These are phyloP conservation scores for Penicillium hesseltinei DNA, from an alignment of 2,329 filamentous ascomycete species.

Conservation along the genomic window DNA sequence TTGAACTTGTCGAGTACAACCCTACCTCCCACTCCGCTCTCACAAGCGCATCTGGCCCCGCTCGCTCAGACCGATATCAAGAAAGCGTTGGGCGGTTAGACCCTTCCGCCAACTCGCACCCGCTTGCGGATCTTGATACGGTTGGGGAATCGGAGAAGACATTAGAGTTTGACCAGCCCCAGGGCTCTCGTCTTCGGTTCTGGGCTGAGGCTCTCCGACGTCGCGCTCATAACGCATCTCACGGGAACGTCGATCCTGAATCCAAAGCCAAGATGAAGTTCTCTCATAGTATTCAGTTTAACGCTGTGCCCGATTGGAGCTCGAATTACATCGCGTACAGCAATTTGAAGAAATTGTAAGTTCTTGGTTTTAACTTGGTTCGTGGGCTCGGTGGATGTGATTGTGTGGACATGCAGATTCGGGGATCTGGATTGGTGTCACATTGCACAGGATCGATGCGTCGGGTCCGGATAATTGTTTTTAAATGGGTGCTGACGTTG, in stretches of 20 bases:
- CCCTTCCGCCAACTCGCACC: slow-evolving; percentile 13
- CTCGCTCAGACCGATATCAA: slow-evolving; percentile 5
- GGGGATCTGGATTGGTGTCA: slow-evolving; percentile 15
- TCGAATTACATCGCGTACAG: slow-evolving; percentile 97
- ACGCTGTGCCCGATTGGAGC: slow-evolving; percentile 99
- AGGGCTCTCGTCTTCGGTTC: slow-evolving; percentile 27
- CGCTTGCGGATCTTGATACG: slow-evolving; percentile 9
- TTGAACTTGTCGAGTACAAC: slow-evolving; percentile 35
- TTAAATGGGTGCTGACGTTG: slow-evolving; percentile 9
- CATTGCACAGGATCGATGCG: slow-evolving; percentile 19
- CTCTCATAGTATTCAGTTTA: slow-evolving; percentile 98
- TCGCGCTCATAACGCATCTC: slow-evolving; percentile 18
- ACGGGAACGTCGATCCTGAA: slow-evolving; percentile 11
- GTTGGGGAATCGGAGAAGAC: neutral
- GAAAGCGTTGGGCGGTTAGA: slow-evolving; percentile 3
- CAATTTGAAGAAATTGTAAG: slow-evolving; percentile 96
- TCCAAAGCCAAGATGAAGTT: slow-evolving; percentile 90
- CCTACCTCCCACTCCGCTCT: slow-evolving; percentile 4
- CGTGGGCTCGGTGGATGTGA: neutral
- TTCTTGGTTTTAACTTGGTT: slow-evolving; percentile 18
- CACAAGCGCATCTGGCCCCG: slow-evolving; percentile 7
- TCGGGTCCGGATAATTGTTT: slow-evolving; percentile 4
- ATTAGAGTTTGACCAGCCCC: slow-evolving; percentile 3
- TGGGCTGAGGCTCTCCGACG: slow-evolving; percentile 37
- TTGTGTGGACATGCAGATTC: neutral